phyloP scores from a whole-genome alignment of 2,329 filamentous ascomycete genomes.

The Dothistroma pini region DNA sequence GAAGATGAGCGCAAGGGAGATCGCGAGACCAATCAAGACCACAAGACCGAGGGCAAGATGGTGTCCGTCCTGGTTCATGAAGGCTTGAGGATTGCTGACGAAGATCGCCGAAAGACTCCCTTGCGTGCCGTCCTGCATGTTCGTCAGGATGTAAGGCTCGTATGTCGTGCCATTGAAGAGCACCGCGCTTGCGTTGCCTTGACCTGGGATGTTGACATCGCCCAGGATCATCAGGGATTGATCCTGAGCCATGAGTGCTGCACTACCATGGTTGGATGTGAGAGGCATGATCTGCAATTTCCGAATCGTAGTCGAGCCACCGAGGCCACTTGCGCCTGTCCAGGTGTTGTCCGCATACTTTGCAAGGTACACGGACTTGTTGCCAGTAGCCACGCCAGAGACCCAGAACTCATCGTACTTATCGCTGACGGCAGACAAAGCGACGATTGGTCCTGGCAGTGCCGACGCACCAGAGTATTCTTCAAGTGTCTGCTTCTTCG shows the following conservation, averaged over 20 bases:
- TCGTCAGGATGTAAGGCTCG: conserved; percentile 76
- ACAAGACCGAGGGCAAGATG: conserved; percentile 71
- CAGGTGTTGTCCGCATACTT: conserved; percentile 71
- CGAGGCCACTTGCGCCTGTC: conserved; percentile 63
- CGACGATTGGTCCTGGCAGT: conserved; percentile 76
- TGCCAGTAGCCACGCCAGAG: conserved; percentile 58
- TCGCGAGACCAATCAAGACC: conserved; percentile 75
- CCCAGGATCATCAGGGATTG: conserved; percentile 83
- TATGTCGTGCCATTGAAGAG: conserved; percentile 81
- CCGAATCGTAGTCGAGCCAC: conserved; percentile 63
- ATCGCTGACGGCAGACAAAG: conserved; percentile 68
- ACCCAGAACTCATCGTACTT: conserved; percentile 77
- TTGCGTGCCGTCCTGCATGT: conserved; percentile 56
- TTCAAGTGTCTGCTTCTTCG: conserved; percentile 63
- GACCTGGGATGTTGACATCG: conserved; percentile 67
- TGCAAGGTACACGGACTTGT: conserved; percentile 72
- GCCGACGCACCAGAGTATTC: conserved; percentile 57
- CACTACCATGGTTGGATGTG: conserved; percentile 62
- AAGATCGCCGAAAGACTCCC: conserved; percentile 81
- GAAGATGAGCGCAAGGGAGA: conserved; percentile 73
- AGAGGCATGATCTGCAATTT: conserved; percentile 79
- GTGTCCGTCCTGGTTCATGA: conserved; percentile 56
- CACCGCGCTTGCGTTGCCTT: conserved; percentile 79
- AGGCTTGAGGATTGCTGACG: conserved; percentile 69
- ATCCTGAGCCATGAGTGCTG: conserved; percentile 60